A percentile compares a stretch with the other conserved stretches of the same genome.
phyloP scores from a whole-genome alignment of 352 stramenopile genomes.

The Pythium rishiriense region DNA sequence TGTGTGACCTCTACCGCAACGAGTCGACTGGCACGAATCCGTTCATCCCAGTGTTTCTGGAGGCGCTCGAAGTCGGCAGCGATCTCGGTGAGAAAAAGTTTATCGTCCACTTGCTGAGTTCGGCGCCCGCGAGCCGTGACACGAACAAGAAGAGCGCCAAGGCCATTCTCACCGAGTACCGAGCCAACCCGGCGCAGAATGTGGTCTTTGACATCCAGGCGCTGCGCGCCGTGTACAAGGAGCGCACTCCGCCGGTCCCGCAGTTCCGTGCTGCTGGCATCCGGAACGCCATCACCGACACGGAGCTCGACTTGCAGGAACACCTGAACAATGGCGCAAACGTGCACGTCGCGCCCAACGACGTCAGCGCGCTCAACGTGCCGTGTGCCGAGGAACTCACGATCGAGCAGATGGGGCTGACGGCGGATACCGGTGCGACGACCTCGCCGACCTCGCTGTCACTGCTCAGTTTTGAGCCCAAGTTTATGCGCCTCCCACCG shows the following conservation, averaged over 20 bases:
- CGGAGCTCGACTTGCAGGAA: conserved; percentile 80
- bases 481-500: conserved; percentile 84
- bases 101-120: conserved; percentile 63
- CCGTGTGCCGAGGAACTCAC: conserved; percentile 73
- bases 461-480: conserved; percentile 86
- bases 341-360: conserved; percentile 62
- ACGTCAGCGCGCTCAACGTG: conserved; percentile 67
- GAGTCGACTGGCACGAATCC: conserved; percentile 78
- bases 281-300: conserved; percentile 78
- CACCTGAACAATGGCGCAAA: conserved; percentile 81
- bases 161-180: conserved; percentile 63
- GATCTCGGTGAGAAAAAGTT: conserved; percentile 83
- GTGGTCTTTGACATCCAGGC: conserved; percentile 66
- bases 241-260: conserved; percentile 73
- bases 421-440: conserved; percentile 31
- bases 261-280: conserved; percentile 79
- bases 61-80: conserved; percentile 72
- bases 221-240: conserved; percentile 65
- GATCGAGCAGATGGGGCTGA: conserved; percentile 69
- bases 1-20: conserved; percentile 84
- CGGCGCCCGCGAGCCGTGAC: conserved; percentile 45
- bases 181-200: conserved; percentile 44
- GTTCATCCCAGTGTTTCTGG: conserved; percentile 87
- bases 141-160: conserved; percentile 82
- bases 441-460: conserved; percentile 56